Evolutionary conservation across 1,284 basidiomycete species (phyloP).

Genomic region (Cutaneotrichosporon curvatum): DNA sequence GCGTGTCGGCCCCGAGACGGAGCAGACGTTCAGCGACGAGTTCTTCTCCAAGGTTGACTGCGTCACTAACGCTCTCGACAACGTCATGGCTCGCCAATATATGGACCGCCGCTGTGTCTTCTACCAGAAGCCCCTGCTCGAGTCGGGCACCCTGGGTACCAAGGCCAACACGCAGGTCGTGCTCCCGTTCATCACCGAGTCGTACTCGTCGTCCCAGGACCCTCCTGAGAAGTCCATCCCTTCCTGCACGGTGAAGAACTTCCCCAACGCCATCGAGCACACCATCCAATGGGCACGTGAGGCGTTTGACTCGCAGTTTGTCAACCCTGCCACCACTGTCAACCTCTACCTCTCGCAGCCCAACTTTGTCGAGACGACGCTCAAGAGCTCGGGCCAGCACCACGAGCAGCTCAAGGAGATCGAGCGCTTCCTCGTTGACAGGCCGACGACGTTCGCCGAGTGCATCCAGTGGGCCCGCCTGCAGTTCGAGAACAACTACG

Average conservation of each 20-base stretch:
- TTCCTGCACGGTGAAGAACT: conserved; percentile 98
- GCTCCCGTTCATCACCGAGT: conserved; percentile 91
- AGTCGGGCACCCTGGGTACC: conserved; percentile 96
- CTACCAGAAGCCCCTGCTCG: conserved; percentile 91
- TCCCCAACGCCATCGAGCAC: conserved; percentile 97
- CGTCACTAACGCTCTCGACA: conserved; percentile 99
- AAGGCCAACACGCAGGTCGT: conserved; percentile 98
- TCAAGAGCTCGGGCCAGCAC: conserved; percentile 84
- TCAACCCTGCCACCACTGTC: conserved; percentile 88
- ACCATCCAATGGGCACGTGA: conserved; percentile 98
- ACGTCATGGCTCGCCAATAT: conserved; percentile 91
- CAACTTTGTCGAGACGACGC: conserved; percentile 84
- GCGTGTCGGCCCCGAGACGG: conserved; percentile 86
- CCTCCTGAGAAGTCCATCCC: conserved; percentile 98
- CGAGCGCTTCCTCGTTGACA: conserved; percentile 80
- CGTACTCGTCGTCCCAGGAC: conserved; percentile 96
- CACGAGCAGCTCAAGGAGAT: conserved; percentile 88
- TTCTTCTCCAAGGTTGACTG: conserved; percentile 87
- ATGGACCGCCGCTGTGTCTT: conserved; percentile 99
- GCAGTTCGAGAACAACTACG: conserved; percentile 93
- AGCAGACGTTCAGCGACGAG: conserved; percentile 79
- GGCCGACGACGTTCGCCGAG: conserved; percentile 92
- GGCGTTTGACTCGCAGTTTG: conserved; percentile 87
- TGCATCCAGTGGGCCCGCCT: conserved; percentile 95
- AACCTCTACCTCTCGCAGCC: conserved; percentile 96